phyloP scores from a whole-genome alignment of 2,329 filamentous ascomycete species.

The Alternaria consortialis region DNA sequence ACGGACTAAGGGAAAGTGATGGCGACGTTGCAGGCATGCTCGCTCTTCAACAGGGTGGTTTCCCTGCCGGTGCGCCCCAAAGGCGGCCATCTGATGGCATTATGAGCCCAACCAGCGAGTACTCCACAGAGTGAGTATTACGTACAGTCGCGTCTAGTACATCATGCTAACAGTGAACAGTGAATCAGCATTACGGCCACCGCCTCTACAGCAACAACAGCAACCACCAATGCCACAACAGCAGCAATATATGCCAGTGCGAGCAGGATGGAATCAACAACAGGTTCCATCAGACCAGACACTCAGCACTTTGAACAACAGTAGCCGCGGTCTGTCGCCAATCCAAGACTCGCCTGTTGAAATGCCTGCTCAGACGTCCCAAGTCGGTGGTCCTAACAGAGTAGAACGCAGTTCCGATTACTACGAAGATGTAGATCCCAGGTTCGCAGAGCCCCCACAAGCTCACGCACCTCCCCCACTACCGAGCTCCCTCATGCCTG shows the following conservation, averaged over 20 bases:
- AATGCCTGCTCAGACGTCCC: constrained; percentile 43
- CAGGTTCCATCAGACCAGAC: constrained; percentile 39
- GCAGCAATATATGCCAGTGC: constrained; percentile 57
- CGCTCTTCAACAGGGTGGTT: constrained; percentile 67
- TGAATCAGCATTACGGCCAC: constrained; percentile 14
- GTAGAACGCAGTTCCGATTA: constrained; percentile 64
- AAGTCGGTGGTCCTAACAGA: constrained; percentile 27
- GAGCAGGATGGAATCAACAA: constrained; percentile 54
- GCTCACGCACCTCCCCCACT: constrained; percentile 38
- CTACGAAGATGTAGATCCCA: constrained; percentile 93
- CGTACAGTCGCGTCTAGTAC: no score
- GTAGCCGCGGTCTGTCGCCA: constrained; percentile 50
- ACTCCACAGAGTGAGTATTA: constrained; percentile 74
- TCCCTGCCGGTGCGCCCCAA: constrained; percentile 39
- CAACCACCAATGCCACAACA: constrained; percentile 25
- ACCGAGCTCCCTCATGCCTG: constrained; percentile 47
- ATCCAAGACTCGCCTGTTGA: constrained; percentile 52
- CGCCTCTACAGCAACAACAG: constrained; percentile 34
- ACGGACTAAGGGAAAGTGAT: constrained; percentile 68
- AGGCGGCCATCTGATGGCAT: constrained; percentile 36
- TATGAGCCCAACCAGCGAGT: constrained; percentile 71
- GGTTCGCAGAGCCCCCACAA: constrained; percentile 69
- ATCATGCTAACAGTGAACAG: constrained; percentile 22
- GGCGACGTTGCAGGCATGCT: constrained; percentile 78
- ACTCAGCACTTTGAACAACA: constrained; percentile 33